Evolutionary conservation across 2,329 filamentous ascomycete genomes (phyloP), one percentile per base, ranked within the genome.

Genomic region (Claviceps pusilla): DNA sequence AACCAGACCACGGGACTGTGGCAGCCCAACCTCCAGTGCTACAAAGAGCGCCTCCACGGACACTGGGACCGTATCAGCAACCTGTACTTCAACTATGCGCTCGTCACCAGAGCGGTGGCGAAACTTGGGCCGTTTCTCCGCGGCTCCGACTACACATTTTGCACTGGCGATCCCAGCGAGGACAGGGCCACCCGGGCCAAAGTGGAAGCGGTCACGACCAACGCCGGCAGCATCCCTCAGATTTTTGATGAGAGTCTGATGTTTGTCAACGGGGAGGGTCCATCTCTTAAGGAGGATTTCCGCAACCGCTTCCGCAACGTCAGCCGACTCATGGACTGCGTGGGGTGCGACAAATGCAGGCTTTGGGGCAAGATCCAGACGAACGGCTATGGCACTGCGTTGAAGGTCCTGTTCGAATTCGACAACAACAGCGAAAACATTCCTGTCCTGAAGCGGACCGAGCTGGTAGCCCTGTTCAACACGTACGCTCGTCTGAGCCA

Each of bases 281-380:
- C 86, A 3, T 87, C 80, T 2, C 73, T 98, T 55, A 98, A 97
- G 69, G 91, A 97, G 66, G 93, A 98, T 65, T 98, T 98, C 76
- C 86, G 89, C 62, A 93, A 94, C 69, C 87, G 93, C 16, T 98
- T 98, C 77, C 83, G 93, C 66, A 98, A 98, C 66, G 87, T 98
- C 57, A 95, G 87, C 67, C 83, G 93, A 45, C 78, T 97, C 59
- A 98, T 98, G 93, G 93, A 98, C 69, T 98, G 93, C 62, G 91
- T 97, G 24, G 93, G 93, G 48, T 98, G 93, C 69, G 93, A 98
- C 73, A 98, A 98, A 73, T 98, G 93, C 71, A 83, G 93, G 9
- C 82, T 98, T 2, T 98, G 93, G 93, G 93, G 93, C 50, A 98
- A 98, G 71, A 73, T 98, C 42, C 93, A 98, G 71, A 95, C 89